Evolutionary conservation across 202 grass and related monocot genomes (phyloP), one percentile per base, ranked within the genome.

Genomic region (Bolboschoenoplectus hybrid): DNA sequence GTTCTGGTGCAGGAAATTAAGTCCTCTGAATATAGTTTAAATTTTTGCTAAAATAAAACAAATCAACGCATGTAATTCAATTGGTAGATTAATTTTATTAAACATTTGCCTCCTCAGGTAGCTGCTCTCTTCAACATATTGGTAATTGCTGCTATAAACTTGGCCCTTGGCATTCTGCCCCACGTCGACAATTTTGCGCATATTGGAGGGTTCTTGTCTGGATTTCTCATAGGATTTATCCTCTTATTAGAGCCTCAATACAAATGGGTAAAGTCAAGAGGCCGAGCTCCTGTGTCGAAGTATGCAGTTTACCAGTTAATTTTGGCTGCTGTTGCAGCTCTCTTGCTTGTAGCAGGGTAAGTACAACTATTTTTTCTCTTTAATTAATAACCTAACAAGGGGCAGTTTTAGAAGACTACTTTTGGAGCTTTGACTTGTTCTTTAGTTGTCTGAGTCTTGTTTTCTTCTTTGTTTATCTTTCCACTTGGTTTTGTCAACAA

Each of bases 151-250:
- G 90, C 85, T 58, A 89, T 98, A 85, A 95, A 98, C 84, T 88
- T 98, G 56, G 93, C 89, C 9, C 8, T 98, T 9, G 95, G 95
- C 39, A 91, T 98, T 74, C 90, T 95, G 10, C 95, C 95, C 6
- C 83, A 89, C 40, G 90, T 98, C 7, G 93, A 98, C 85, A 95
- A 95, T 84, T 98, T 93, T 89, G 93, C 91, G 7, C 95, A 98
- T 88, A 92, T 95, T 47, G 93, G 95, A 41, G 93, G 93, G 2
- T 95, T 98, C 74, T 58, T 67, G 46, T 83, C 96, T 9, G 93
- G 96, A 19, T 91, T 98, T 87, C 86, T 95, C 63, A 63, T 98
- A 46, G 95, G 93, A 0, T 93, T 98, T 75, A 89, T 95, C 45
- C 62, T 98, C 45, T 72, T 98, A 77, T 82, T 95, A 1, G 90